Conservation (phyloP, 108 stramenopile species). For the Skeletonema grethae region DNA sequence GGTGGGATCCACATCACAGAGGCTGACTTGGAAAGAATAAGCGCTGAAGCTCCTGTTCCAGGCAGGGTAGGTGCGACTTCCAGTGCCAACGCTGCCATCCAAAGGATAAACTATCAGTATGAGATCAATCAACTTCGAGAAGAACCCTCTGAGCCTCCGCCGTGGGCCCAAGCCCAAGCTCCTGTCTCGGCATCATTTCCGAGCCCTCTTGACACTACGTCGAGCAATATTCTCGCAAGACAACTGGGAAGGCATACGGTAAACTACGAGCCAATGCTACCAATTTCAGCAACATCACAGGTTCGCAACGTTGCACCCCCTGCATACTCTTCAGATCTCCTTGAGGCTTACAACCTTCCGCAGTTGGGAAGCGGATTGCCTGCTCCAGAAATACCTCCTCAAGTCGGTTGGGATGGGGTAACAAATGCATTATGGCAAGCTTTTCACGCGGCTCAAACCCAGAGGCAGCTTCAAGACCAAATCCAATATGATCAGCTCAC, state of each 20-base stretch:
- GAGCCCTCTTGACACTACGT: neutral
- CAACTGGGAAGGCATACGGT: neutral
- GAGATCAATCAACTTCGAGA: neutral
- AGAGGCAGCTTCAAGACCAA: constrained; percentile 1
- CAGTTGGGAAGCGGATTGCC: neutral
- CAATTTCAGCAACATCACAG: constrained; percentile 1
- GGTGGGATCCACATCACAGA: neutral
- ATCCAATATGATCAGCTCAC: neutral
- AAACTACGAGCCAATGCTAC: neutral
- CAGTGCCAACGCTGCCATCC: neutral
- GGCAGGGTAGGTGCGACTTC: neutral
- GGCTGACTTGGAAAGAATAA: constrained; percentile 1
- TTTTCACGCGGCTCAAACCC: neutral
- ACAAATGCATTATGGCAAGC: neutral
- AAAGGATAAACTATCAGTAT: neutral
- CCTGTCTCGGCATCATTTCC: neutral
- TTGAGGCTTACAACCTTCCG: neutral
- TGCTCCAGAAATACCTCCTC: neutral
- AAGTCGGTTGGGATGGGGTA: neutral
- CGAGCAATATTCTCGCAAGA: neutral
- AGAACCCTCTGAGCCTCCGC: neutral
- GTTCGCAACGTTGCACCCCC: neutral
- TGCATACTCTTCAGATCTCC: neutral
- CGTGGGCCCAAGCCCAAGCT: neutral
- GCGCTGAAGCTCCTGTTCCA: constrained; percentile 1